Evolutionary conservation across 345 rosid species (phyloP), one percentile per base, ranked within the genome.

Genomic region (Camelina sativa): DNA sequence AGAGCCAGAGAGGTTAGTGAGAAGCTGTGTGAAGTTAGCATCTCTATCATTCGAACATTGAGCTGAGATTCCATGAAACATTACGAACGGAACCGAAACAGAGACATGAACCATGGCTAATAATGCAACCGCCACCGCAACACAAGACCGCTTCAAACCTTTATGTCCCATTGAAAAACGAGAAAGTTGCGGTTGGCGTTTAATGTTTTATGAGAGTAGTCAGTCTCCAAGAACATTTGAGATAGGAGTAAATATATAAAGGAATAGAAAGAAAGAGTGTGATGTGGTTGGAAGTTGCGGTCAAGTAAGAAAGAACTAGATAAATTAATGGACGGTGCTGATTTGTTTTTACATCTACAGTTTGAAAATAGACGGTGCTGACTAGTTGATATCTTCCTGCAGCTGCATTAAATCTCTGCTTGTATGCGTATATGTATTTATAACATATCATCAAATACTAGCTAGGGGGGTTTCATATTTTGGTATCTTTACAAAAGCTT

Each of bases 31-130:
- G 86, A 95, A 91, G n/a, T 78, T 85, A 56, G 78, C 81, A 13
- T 86, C 62, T 63, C 87, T 88, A 63, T 37, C 77, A 77, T 79
- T 74, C 67, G 88, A 80, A 82, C 98, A 94, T 63, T 83, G 83
- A 82, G 86, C 67, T 71, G 77, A 22, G 4, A 77, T 83, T 69
- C 97, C 96, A 75, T 91, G 97, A 69, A 91, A 81, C 58, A 91
- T 79, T 38, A 91, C 73, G 71, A 91, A 91, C 40, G 97, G 97
- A 60, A 85, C 50, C 13, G 91, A 84, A 64, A 69, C 61, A 53
- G 87, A 80, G 71, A 82, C 72, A 4, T 85, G 83, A 63, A 81
- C 76, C 71, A 76, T 25, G 28, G 48, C 72, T 63, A 13, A 53
- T 64, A 48, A 54, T 60, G 40, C 19, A 75, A 70, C 30, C 61